Evolutionary conservation across 1,139 yeast genomes (phyloP).

Genomic region (Debaryomycetaceae sp.): DNA sequence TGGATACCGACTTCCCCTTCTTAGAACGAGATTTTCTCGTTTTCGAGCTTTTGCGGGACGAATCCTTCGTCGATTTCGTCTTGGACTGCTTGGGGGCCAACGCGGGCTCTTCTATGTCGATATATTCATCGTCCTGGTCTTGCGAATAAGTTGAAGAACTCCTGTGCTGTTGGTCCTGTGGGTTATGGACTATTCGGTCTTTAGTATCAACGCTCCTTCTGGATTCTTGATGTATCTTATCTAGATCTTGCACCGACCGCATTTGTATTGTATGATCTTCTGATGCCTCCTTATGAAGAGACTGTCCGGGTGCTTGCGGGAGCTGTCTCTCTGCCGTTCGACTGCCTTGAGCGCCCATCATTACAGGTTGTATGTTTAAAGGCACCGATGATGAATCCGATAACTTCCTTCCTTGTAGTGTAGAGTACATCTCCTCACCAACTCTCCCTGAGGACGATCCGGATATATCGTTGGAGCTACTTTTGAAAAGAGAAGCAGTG

Average conservation of each 20-base stretch:
- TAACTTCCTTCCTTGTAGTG: not conserved
- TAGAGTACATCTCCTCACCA: not conserved
- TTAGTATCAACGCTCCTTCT: not conserved
- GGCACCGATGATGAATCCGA: not conserved
- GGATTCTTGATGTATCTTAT: not conserved
- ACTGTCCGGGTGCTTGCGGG: too few relatives aligned
- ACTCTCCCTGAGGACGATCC: not conserved
- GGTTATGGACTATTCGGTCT: not conserved
- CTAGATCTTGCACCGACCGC: not conserved
- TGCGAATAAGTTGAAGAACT: not conserved
- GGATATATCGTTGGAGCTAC: not conserved
- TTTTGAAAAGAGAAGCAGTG: not conserved
- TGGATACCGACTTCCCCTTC: conserved; percentile 9
- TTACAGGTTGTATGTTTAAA: not conserved
- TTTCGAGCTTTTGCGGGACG: conserved; percentile 20
- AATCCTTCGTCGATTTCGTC: conserved; percentile 35
- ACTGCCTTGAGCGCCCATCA: not conserved
- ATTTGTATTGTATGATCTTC: not conserved
- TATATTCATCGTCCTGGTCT: conserved; percentile 29
- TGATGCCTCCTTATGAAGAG: not conserved
- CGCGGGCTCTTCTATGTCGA: conserved; percentile 40
- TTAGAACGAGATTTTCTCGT: conserved; percentile 15
- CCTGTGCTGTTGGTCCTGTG: not conserved
- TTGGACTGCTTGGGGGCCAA: conserved; percentile 27
- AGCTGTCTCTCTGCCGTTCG: too few relatives aligned